Conservation (phyloP, 1,284 basidiomycete genomes). For the Lignosus rhinocerotis region DNA sequence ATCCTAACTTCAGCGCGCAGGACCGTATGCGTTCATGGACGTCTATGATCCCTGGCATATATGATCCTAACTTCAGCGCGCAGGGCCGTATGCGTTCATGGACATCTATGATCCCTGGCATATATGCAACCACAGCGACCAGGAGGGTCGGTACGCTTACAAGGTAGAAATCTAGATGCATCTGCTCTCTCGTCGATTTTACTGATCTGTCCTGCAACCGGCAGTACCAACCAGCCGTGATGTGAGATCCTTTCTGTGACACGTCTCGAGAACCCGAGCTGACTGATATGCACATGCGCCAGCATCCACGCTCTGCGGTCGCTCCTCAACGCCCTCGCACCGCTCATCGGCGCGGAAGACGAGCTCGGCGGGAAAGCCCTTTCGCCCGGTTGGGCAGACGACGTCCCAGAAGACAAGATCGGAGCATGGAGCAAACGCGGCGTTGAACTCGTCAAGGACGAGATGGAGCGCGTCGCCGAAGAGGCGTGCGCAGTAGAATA, state of each 20-base stretch:
- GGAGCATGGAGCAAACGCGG: slow-evolving; percentile 64
- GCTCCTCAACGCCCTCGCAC: slow-evolving; percentile 73
- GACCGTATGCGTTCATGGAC: slow-evolving; percentile 96
- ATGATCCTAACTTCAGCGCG: slow-evolving; percentile 8
- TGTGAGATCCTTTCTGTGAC: slow-evolving; percentile 55
- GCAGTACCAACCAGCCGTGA: slow-evolving; percentile 40
- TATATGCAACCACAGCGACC: slow-evolving; percentile 94
- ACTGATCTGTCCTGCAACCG: background rate
- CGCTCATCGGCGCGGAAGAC: slow-evolving; percentile 80
- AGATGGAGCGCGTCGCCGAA: slow-evolving; percentile 60
- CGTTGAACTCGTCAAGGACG: slow-evolving; percentile 50
- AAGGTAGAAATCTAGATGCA: slow-evolving; percentile 44
- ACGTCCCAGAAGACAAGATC: slow-evolving; percentile 53
- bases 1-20: slow-evolving; percentile 37
- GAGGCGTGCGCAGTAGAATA: slow-evolving; percentile 62
- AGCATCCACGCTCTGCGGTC: slow-evolving; percentile 80
- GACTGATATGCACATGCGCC: slow-evolving; percentile 4
- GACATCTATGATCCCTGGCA: slow-evolving; percentile 83
- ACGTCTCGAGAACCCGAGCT: slow-evolving; percentile 17
- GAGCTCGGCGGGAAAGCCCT: slow-evolving; percentile 55
- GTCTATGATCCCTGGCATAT: slow-evolving; percentile 84
- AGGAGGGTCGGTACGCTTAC: slow-evolving; percentile 86
- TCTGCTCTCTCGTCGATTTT: background rate
- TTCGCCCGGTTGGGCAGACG: slow-evolving; percentile 61
- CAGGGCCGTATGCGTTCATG: slow-evolving; percentile 94